Evolutionary conservation across 2,329 filamentous ascomycete species (phyloP).

Genomic region (Alternaria sp.): DNA sequence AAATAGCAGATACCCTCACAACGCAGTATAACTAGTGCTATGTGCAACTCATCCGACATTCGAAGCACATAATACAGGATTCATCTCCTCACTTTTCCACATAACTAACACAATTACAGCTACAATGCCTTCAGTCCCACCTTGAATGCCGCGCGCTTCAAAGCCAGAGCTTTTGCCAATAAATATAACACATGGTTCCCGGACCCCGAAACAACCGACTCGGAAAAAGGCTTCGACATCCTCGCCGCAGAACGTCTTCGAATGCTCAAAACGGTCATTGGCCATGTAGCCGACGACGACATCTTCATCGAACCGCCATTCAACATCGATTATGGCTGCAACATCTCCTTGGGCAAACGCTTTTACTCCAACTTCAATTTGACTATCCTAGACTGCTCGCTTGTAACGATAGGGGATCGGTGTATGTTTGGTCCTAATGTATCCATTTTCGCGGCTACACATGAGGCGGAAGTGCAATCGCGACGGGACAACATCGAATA

Average conservation of each 20-base stretch:
- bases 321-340: conserved; percentile 71
- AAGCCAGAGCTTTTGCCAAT: conserved; percentile 63
- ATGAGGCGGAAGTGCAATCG: conserved; percentile 60
- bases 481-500: conserved; percentile 59
- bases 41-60: not conserved
- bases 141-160: conserved; percentile 61
- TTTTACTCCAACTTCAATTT: conserved; percentile 70
- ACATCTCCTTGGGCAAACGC: conserved; percentile 67
- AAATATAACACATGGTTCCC: conserved; percentile 64
- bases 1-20: too few relatives aligned
- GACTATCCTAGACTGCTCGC: conserved; percentile 61
- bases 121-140: conserved; percentile 62
- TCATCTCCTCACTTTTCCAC: not conserved
- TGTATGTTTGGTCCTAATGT: conserved; percentile 64
- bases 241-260: conserved; percentile 36
- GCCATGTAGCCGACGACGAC: conserved; percentile 44
- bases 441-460: conserved; percentile 61
- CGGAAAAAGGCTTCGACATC: conserved; percentile 30
- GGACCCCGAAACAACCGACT: conserved; percentile 19
- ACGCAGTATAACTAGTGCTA: too few relatives aligned
- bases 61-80: not conserved
- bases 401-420: conserved; percentile 62
- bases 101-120: conserved; percentile 38
- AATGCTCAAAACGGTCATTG: conserved; percentile 41
- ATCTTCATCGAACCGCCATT: conserved; percentile 68